phyloP scores from a whole-genome alignment of 768 basidiomycete species.

The Krasilnikovozyma curviuscula region DNA sequence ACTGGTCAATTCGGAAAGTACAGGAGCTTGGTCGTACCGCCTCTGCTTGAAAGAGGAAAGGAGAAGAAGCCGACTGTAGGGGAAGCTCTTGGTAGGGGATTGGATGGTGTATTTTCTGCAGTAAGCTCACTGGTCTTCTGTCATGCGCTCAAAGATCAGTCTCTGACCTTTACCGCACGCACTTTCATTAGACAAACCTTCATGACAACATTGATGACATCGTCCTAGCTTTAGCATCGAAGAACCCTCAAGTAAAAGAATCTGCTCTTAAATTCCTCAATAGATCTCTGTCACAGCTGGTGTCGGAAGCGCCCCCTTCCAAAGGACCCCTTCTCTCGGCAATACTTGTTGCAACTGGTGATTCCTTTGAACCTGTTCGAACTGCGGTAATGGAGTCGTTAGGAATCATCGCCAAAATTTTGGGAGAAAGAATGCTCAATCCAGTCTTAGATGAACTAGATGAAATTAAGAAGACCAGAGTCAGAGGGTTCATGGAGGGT shows the following conservation, averaged over 20 bases:
- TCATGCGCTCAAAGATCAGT: neutral
- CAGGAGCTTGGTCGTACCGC: constrained; percentile 49
- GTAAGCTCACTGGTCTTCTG: constrained; percentile 32
- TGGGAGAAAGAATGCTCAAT: constrained; percentile 79
- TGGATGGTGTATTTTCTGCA: constrained; percentile 71
- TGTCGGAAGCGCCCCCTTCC: constrained; percentile 48
- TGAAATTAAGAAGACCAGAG: constrained; percentile 73
- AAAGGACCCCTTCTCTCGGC: constrained; percentile 51
- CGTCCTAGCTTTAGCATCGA: constrained; percentile 52
- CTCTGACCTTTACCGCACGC: neutral
- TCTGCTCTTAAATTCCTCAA: constrained; percentile 71
- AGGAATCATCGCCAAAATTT: constrained; percentile 86
- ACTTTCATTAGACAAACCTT: constrained; percentile 42
- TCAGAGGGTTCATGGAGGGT: constrained; percentile 81
- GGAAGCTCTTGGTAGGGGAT: constrained; percentile 64
- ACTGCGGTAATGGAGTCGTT: constrained; percentile 74
- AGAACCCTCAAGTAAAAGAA: constrained; percentile 94
- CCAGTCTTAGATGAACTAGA: constrained; percentile 67
- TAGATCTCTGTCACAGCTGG: constrained; percentile 53
- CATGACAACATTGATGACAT: constrained; percentile 69
- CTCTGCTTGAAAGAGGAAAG: constrained; percentile 73
- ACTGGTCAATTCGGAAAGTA: constrained; percentile 61
- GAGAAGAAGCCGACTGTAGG: constrained; percentile 81
- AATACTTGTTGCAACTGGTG: constrained; percentile 58
- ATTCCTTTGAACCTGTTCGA: constrained; percentile 70